These are phyloP conservation scores for Stagonosporopsis rhizophila DNA, from an alignment of 2,329 filamentous ascomycete genomes.

Conservation along the genomic window DNA sequence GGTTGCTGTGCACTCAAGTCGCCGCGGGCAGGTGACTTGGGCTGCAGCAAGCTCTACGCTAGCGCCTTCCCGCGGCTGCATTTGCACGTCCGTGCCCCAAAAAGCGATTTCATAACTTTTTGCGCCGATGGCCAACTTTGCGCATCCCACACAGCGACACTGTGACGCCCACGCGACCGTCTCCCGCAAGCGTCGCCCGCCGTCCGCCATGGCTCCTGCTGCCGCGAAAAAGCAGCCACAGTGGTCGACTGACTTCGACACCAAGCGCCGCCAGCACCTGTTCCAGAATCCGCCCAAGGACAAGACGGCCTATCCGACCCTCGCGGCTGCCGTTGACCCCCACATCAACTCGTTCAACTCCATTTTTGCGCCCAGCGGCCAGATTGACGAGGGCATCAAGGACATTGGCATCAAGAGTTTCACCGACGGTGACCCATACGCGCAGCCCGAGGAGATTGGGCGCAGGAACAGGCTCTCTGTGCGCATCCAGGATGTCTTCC, in stretches of 20 bases:
- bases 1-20: constrained; percentile 29
- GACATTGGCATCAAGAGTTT: constrained; percentile 92
- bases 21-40: constrained; percentile 26
- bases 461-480: constrained; percentile 78
- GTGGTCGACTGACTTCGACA: constrained; percentile 89
- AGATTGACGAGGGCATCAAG: constrained; percentile 75
- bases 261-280: constrained; percentile 82
- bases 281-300: constrained; percentile 90
- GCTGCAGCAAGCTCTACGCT: constrained; percentile 18
- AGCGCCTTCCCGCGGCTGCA: constrained; percentile 18
- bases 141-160: constrained; percentile 9
- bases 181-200: constrained; percentile 18
- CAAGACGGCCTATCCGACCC: constrained; percentile 83
- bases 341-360: constrained; percentile 97
- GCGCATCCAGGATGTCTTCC: constrained; percentile 78
- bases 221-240: constrained; percentile 56
- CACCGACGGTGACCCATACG: constrained; percentile 74
- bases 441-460: constrained; percentile 62
- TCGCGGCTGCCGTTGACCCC: constrained; percentile 85
- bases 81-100: constrained; percentile 15
- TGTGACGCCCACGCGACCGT: constrained; percentile 13
- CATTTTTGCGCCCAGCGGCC: constrained; percentile 76
- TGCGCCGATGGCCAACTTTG: neutral
- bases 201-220: constrained; percentile 41
- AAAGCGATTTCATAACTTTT: constrained; percentile 14